These are phyloP conservation scores for Ophiosphaerella herpotricha DNA, from an alignment of 2,329 filamentous ascomycete species.

Conservation along the genomic window DNA sequence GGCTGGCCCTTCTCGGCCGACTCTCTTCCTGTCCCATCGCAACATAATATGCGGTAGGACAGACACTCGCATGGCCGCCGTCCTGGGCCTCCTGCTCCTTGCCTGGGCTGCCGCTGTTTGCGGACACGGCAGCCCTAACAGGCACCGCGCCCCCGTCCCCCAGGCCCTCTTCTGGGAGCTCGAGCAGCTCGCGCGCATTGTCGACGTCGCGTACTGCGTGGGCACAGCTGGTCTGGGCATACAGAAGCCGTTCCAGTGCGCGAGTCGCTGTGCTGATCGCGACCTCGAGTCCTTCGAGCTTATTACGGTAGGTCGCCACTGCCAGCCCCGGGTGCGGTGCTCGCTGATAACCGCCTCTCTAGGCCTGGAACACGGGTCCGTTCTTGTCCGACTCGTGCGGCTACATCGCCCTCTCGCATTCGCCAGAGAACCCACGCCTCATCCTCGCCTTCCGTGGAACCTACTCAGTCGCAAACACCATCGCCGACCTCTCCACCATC, in stretches of 20 bases:
- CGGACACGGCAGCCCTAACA: constrained; percentile 33
- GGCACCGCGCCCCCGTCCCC: constrained; percentile 55
- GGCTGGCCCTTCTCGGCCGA: constrained; percentile 1
- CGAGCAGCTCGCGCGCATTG: constrained; percentile 85
- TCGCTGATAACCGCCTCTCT: constrained; percentile 6
- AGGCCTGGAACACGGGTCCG: constrained; percentile 88
- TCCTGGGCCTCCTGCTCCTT: constrained; percentile 28
- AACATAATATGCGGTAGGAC: constrained; percentile 37
- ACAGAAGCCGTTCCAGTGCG: constrained; percentile 79
- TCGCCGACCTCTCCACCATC: constrained; percentile 85
- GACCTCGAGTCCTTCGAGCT: constrained; percentile 84
- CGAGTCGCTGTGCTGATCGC: constrained; percentile 77
- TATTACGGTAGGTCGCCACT: constrained; percentile 56
- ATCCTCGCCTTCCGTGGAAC: constrained; percentile 92
- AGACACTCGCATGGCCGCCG: constrained; percentile 23
- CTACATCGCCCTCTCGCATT: constrained; percentile 86
- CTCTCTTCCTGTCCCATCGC: too few relatives aligned
- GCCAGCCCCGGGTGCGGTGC: constrained; percentile 1
- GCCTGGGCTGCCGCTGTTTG: constrained; percentile 9
- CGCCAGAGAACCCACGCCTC: constrained; percentile 64
- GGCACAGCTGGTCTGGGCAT: constrained; percentile 84
- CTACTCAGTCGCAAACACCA: constrained; percentile 89
- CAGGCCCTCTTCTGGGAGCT: constrained; percentile 74
- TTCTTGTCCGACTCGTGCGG: constrained; percentile 90
- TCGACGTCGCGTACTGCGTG: constrained; percentile 94